Percentiles rank a stretch among this genome's conserved stretches.
These are phyloP conservation scores for Phaeolepiota aurea DNA, from an alignment of 768 basidiomycete species.

Conservation along the genomic window DNA sequence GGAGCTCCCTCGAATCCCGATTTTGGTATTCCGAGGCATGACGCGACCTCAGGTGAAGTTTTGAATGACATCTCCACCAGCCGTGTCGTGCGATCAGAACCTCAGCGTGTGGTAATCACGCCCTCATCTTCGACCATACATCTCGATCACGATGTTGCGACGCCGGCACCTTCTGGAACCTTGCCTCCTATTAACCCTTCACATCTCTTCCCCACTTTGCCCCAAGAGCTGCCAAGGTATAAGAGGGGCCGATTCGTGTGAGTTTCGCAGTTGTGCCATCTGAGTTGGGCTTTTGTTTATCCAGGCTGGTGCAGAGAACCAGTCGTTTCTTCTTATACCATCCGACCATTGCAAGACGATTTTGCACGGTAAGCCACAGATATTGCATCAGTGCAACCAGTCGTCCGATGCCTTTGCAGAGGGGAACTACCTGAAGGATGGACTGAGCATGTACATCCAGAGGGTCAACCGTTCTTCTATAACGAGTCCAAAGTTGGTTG, in stretches of 20 bases:
- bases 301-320: neutral
- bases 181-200: too few species aligned
- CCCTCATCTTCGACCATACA: neutral
- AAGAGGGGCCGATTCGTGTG: slow-evolving; percentile 1
- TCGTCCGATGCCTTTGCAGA: neutral
- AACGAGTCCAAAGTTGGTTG: slow-evolving; percentile 19
- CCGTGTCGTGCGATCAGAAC: neutral
- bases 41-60: neutral
- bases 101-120: neutral
- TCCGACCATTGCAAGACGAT: neutral
- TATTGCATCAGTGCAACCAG: too few species aligned
- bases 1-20: too few species aligned
- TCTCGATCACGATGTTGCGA: neutral
- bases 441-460: slow-evolving; percentile 19
- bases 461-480: slow-evolving; percentile 21
- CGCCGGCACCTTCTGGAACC: neutral
- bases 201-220: slow-evolving; percentile 9
- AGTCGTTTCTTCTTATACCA: neutral
- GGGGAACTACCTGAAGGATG: slow-evolving; percentile 14
- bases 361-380: neutral
- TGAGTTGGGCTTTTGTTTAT: too few species aligned
- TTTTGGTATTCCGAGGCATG: neutral
- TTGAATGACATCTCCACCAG: neutral
- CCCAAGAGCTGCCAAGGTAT: slow-evolving; percentile 3
- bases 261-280: neutral